These are phyloP conservation scores for Hippophae gyantsensis DNA, from an alignment of 306 rosid genomes.

Conservation along the genomic window DNA sequence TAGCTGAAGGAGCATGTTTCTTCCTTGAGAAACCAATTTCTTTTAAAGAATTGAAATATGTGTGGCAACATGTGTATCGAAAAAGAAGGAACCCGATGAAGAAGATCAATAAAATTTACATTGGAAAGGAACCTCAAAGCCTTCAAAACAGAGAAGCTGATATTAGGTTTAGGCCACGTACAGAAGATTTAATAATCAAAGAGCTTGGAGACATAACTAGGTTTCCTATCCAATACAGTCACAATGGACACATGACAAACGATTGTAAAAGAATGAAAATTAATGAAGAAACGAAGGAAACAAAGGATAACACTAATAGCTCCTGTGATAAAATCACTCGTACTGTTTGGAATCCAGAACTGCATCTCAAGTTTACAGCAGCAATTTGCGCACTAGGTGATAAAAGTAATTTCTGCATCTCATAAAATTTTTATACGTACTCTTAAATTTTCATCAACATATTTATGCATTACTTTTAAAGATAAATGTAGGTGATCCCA, in stretches of 20 bases:
- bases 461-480: no score
- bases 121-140: background rate
- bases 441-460: no score
- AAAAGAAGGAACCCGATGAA: background rate
- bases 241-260: background rate
- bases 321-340: conserved; percentile 6
- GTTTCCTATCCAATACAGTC: background rate
- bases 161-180: background rate
- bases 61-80: conserved; percentile 33
- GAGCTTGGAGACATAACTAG: background rate
- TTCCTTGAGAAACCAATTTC: conserved; percentile 40
- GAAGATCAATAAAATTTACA: background rate
- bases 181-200: background rate
- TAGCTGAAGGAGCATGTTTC: conserved; percentile 25
- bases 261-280: background rate
- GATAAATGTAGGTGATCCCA: no score
- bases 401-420: conserved; percentile 23
- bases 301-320: background rate
- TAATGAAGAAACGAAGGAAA: conserved; percentile 1
- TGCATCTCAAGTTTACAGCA: conserved; percentile 30
- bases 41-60: conserved; percentile 25
- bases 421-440: no score
- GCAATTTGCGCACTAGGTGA: conserved; percentile 33
- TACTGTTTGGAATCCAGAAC: conserved; percentile 28
- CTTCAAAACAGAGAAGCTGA: conserved; percentile 1